phyloP scores from a whole-genome alignment of 1,284 basidiomycete species.

The Phellopilus nigrolimitatus region DNA sequence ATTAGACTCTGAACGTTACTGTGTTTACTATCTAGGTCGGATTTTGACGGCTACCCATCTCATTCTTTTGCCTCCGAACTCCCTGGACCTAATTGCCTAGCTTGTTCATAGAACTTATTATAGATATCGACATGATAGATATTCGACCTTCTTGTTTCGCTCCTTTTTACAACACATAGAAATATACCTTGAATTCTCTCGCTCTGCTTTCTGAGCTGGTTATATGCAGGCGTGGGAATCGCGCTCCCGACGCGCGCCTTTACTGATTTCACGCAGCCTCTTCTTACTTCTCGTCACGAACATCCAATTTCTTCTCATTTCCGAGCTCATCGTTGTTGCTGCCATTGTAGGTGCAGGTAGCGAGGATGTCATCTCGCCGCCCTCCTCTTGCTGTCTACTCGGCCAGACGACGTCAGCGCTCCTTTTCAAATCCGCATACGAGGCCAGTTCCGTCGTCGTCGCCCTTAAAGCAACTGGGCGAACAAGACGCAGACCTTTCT shows the following conservation, averaged over 20 bases:
- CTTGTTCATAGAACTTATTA: no score
- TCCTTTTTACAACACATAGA: background rate
- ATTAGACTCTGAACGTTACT: background rate
- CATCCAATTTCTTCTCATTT: background rate
- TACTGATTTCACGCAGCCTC: background rate
- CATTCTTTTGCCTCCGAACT: background rate
- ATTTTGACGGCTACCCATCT: background rate
- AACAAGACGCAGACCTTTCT: conserved; percentile 33
- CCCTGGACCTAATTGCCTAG: no score
- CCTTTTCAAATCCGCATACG: conserved; percentile 14
- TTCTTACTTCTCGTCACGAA: background rate
- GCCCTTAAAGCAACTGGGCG: conserved; percentile 33
- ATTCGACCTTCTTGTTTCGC: background rate
- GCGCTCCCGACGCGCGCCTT: background rate
- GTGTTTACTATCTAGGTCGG: no score
- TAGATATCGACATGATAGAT: background rate
- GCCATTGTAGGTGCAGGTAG: no score
- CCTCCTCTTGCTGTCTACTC: conserved; percentile 11
- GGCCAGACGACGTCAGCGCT: conserved; percentile 15
- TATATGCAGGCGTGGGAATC: background rate
- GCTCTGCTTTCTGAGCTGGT: background rate
- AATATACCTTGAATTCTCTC: background rate
- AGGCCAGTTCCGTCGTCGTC: conserved; percentile 30
- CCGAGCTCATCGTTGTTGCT: background rate
- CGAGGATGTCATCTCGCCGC: conserved; percentile 11